Conservation (phyloP, 73 alveolate species). For the Halteria grandinella region DNA sequence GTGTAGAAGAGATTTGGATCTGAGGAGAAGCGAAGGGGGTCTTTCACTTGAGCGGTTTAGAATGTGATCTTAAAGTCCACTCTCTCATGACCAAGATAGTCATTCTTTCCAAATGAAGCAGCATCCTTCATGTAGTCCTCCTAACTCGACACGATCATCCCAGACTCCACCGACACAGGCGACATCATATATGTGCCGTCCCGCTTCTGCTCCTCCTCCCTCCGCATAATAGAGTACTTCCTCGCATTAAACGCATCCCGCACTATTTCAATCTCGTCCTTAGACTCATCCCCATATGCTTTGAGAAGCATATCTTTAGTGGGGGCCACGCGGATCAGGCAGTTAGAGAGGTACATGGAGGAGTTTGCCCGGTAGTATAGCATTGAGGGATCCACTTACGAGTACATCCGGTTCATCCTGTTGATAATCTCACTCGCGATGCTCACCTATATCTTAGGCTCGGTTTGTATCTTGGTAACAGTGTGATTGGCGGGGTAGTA, state of each 20-base stretch:
- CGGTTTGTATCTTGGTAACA: slow-evolving; percentile 7
- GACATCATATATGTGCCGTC: neutral
- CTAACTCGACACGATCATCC: neutral
- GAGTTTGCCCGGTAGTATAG: neutral
- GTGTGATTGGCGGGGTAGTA: slow-evolving; percentile 69
- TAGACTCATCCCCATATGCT: neutral
- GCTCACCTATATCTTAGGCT: neutral
- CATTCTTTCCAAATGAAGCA: too few species aligned
- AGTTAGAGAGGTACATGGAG: neutral
- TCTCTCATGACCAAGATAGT: too few species aligned
- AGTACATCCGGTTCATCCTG: slow-evolving; percentile 12
- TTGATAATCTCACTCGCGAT: slow-evolving; percentile 5
- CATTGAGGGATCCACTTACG: neutral
- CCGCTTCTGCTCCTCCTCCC: neutral
- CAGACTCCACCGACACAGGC: neutral
- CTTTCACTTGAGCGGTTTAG: too few species aligned
- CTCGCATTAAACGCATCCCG: too few species aligned
- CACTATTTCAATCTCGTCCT: neutral
- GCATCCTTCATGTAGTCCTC: too few species aligned
- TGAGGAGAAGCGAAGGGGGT: too few species aligned
- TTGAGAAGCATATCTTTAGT: too few species aligned
- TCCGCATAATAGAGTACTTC: neutral
- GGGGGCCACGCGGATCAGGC: neutral
- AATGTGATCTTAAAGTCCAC: too few species aligned
- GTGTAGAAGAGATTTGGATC: neutral